phyloP scores from a whole-genome alignment of 2,329 filamentous ascomycete species.

The Dothiorella sarmentorum region DNA sequence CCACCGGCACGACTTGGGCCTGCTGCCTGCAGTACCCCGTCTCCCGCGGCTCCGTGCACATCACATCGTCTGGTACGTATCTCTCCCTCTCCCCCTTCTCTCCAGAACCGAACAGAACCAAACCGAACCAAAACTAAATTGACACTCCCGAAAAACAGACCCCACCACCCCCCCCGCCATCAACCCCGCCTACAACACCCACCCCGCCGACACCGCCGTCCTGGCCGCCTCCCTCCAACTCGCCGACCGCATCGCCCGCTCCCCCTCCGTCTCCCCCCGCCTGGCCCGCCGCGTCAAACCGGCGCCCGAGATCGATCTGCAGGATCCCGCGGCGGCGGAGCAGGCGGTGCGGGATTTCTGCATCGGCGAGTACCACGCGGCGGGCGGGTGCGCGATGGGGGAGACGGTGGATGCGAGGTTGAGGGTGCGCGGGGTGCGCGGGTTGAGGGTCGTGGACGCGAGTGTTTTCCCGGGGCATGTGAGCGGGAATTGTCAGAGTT shows the following conservation, averaged over 20 bases:
- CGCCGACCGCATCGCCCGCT: conserved; percentile 31
- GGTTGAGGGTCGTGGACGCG: conserved; percentile 20
- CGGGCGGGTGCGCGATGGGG: conserved; percentile 21
- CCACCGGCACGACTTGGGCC: background rate
- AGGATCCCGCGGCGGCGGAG: conserved; percentile 19
- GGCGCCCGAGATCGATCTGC: conserved; percentile 15
- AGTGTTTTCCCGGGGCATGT: conserved; percentile 19
- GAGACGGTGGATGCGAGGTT: conserved; percentile 30
- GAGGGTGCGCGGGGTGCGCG: conserved; percentile 26
- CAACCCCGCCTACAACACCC: conserved; percentile 40
- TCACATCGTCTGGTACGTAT: background rate
- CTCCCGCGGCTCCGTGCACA: conserved; percentile 4
- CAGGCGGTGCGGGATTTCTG: background rate
- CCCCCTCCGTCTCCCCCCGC: background rate
- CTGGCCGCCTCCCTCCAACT: conserved; percentile 34
- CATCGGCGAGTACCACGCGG: conserved; percentile 1
- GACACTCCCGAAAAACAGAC: conserved; percentile 21
- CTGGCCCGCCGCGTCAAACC: background rate
- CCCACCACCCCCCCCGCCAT: conserved; percentile 32
- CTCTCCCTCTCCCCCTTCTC: background rate
- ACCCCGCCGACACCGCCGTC: conserved; percentile 43
- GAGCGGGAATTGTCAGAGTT: conserved; percentile 24
- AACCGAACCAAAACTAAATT: no score
- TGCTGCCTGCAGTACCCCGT: conserved; percentile 1
- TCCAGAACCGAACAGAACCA: no score